Evolutionary conservation across 1,139 yeast genomes (phyloP).

Genomic region (Pichia sp.): DNA sequence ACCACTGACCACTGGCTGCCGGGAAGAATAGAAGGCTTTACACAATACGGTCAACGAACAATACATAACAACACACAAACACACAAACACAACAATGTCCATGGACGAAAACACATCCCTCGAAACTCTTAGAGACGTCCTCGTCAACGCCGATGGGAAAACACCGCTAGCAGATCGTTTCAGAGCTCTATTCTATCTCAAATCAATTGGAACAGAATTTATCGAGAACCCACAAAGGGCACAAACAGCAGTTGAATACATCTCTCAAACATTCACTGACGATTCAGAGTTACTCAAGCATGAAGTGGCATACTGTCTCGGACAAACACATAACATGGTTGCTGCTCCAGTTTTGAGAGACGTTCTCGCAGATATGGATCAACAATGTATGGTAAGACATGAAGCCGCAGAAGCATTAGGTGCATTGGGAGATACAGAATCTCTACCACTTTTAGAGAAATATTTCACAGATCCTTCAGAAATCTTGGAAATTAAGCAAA

Average conservation of each 20-base stretch:
- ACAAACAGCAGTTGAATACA: constrained; percentile 66
- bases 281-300: constrained; percentile 92
- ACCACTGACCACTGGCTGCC: too few species aligned
- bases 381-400: constrained; percentile 95
- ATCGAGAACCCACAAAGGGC: constrained; percentile 43
- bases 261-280: constrained; percentile 74
- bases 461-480: constrained; percentile 63
- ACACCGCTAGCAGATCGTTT: constrained; percentile 78
- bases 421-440: constrained; percentile 78
- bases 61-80: too few species aligned
- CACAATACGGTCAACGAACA: too few species aligned
- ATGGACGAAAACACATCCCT: constrained; percentile 45
- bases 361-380: constrained; percentile 59
- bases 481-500: constrained; percentile 83
- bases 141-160: constrained; percentile 56
- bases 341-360: constrained; percentile 71
- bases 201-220: constrained; percentile 67
- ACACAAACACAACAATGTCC: too few species aligned
- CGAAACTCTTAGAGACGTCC: constrained; percentile 65
- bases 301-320: constrained; percentile 97
- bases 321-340: constrained; percentile 80
- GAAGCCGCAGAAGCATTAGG: constrained; percentile 99
- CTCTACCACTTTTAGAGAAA: constrained; percentile 59
- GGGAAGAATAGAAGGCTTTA: too few species aligned
- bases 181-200: constrained; percentile 87